Percentiles rank a stretch among this genome's conserved stretches.
Evolutionary conservation across 495 filamentous ascomycete species (phyloP).

Genomic region (Penicilliopsis zonata): DNA sequence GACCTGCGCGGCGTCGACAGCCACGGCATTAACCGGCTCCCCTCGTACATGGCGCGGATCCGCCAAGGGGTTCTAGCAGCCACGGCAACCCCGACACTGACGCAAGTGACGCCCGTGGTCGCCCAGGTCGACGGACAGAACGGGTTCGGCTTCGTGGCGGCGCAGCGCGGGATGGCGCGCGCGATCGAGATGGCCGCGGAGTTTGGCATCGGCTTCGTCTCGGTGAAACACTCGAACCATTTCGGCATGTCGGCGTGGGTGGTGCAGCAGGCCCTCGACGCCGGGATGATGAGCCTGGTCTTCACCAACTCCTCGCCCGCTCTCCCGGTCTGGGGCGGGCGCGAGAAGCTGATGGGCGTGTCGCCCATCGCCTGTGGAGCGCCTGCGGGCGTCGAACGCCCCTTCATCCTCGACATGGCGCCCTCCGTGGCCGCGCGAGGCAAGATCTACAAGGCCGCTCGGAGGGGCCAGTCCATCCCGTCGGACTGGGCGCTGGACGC

Average conservation of each 20-base stretch:
- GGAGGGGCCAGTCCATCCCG: constrained; percentile 64
- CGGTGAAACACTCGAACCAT: constrained; percentile 64
- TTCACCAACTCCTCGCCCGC: constrained; percentile 73
- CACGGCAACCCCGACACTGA: constrained; percentile 40
- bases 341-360: constrained; percentile 56
- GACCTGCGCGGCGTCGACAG: constrained; percentile 71
- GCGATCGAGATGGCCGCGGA: constrained; percentile 53
- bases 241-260: constrained; percentile 75
- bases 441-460: constrained; percentile 62
- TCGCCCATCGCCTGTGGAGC: constrained; percentile 70
- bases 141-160: constrained; percentile 62
- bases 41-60: constrained; percentile 62
- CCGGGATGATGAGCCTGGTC: constrained; percentile 60
- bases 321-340: constrained; percentile 61
- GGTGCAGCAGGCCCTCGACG: constrained; percentile 60
- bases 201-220: constrained; percentile 62
- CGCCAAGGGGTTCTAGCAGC: constrained; percentile 52
- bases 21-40: constrained; percentile 65
- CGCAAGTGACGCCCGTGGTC: constrained; percentile 52
- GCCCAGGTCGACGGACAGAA: constrained; percentile 58
- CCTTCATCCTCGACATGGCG: constrained; percentile 73
- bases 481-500: constrained; percentile 60
- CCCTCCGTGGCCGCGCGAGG: constrained; percentile 60
- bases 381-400: constrained; percentile 37
- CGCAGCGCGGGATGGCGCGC: constrained; percentile 45